phyloP scores from a whole-genome alignment of 345 rosid species.

The Excoecaria agallocha region DNA sequence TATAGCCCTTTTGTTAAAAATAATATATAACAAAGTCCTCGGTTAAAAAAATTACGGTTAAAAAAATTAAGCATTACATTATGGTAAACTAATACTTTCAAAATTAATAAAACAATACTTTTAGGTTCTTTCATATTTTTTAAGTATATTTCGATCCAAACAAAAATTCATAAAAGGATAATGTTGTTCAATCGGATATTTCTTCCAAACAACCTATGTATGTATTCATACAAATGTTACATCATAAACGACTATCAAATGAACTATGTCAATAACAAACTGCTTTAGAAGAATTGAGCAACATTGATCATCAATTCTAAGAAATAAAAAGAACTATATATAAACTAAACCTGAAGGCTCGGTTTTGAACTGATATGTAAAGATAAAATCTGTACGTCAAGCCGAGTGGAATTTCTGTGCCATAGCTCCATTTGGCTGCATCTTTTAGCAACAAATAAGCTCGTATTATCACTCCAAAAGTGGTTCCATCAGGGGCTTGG shows the following conservation, averaged over 20 bases:
- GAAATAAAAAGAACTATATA: background rate
- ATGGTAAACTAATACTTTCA: too few species aligned
- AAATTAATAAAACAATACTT: too few species aligned
- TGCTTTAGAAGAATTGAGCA: background rate
- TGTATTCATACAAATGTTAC: background rate
- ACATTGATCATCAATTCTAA: background rate
- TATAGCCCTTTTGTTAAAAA: too few species aligned
- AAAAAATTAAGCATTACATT: too few species aligned
- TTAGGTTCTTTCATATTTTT: too few species aligned
- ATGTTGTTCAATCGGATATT: too few species aligned
- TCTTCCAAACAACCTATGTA: too few species aligned
- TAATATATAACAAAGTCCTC: too few species aligned
- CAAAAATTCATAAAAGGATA: too few species aligned
- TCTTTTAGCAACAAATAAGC: background rate
- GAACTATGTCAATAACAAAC: background rate
- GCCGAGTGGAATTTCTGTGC: background rate
- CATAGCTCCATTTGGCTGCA: background rate
- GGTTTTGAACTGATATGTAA: background rate
- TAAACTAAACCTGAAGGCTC: background rate
- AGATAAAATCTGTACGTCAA: background rate
- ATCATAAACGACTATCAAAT: background rate
- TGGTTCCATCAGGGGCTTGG: constrained; percentile 57
- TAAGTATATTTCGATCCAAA: too few species aligned
- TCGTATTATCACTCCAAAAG: constrained; percentile 55
- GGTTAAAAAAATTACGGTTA: too few species aligned